Evolutionary conservation across 2,329 filamentous ascomycete species (phyloP), one percentile per base, ranked within the genome.

Genomic region (Shiraia bambusicola): DNA sequence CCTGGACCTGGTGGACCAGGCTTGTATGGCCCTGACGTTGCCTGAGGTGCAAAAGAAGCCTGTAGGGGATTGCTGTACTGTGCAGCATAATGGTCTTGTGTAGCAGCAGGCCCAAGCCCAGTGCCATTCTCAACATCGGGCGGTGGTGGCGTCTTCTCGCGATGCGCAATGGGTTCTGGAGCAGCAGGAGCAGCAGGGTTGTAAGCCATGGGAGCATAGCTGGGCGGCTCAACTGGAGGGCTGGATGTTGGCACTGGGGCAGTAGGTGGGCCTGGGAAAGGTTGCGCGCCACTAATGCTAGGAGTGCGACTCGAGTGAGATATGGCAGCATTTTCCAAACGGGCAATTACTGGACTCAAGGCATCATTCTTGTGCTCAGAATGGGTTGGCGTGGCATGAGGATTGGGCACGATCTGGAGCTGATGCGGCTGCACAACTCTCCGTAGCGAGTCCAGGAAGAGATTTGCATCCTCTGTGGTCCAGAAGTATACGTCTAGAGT

Each of bases 401-500:
- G 63, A 13, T 67, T 62, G 36, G 51, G 44, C 5, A 55, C 27
- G 24, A 67, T 60, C 35, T 67, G 61, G 9, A 67, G 57, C 34
- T 69, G 65, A 67, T 54, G 76, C 5, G 86, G 84, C 57, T 86
- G 83, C 17, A 88, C 66, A 4, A 88, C 78, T 40, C 81, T 77
- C 36, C 83, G 75, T 40, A 88, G 72, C 11, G 81, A 82, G 55
- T 84, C 84, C 47, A 90, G 71, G 51, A 91, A 87, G 42, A 82
- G 77, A 19, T 82, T 71, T 1, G 86, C 86, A 67, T 91, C 87
- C 41, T 82, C 76, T 46, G 82, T 80, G 0, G 82, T 88, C 85
- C 86, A 90, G 60, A 91, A 86, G 71, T 92, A 92, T 11, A 91
- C 72, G 59, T 91, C 87, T 42, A 91, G 65, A 0, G 83, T 84